phyloP scores from a whole-genome alignment of 345 rosid species.

The Euphorbia tirucalli region DNA sequence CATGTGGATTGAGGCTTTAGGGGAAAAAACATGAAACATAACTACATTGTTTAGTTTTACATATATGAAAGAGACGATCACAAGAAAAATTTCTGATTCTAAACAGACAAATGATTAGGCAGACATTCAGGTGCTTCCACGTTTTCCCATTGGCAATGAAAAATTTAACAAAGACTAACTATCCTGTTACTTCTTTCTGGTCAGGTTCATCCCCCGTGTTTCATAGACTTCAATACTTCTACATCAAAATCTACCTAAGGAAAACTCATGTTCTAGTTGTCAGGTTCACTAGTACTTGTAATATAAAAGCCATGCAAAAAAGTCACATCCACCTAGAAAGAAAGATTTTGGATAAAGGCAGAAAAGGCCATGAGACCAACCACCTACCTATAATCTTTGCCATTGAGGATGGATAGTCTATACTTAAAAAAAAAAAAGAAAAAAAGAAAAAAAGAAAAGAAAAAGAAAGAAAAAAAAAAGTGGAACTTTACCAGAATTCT shows the following conservation, averaged over 20 bases:
- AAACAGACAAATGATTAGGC: background rate
- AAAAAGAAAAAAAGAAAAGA: too few relatives aligned
- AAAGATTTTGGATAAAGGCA: background rate
- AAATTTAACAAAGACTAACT: too few relatives aligned
- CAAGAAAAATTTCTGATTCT: background rate
- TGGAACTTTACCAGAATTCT: constrained; percentile 50
- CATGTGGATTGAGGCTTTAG: constrained; percentile 80
- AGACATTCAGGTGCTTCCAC: background rate
- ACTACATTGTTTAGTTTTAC: background rate
- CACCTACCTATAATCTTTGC: background rate
- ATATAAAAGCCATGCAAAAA: background rate
- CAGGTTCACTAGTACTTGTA: background rate
- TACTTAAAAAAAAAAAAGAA: background rate
- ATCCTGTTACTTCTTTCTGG: too few relatives aligned
- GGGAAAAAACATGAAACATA: background rate
- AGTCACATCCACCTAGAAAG: background rate
- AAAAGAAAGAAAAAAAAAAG: too few relatives aligned
- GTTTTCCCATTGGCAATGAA: background rate
- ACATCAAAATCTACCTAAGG: background rate
- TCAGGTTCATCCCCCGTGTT: background rate
- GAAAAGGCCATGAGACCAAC: background rate
- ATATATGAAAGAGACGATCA: background rate
- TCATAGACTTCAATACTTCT: background rate
- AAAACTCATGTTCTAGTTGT: too few relatives aligned
- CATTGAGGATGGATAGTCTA: background rate